These are phyloP conservation scores for Dissoconium aciculare DNA, from an alignment of 2,329 filamentous ascomycete genomes.

Conservation along the genomic window DNA sequence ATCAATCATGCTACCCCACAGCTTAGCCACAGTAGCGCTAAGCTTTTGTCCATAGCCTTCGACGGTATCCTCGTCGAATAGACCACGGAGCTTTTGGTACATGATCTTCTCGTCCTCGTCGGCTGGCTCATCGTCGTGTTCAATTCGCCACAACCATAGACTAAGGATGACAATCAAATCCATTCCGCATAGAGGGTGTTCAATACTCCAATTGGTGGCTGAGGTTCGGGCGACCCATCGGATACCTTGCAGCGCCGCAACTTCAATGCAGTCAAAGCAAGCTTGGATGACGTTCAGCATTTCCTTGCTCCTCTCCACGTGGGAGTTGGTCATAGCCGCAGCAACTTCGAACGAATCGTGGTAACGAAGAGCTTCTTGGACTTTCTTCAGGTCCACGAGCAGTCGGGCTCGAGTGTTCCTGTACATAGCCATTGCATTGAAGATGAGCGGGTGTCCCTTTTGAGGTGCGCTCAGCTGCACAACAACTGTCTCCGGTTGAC, in stretches of 20 bases:
- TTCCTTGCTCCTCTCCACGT: conserved; percentile 84
- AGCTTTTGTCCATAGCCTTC: conserved; percentile 69
- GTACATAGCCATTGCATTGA: conserved; percentile 96
- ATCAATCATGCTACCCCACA: conserved; percentile 97
- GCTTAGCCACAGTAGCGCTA: conserved; percentile 83
- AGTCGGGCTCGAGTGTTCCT: conserved; percentile 84
- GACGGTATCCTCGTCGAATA: conserved; percentile 83
- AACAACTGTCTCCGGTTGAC: conserved; percentile 76
- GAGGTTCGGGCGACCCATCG: conserved; percentile 97
- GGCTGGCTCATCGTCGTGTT: conserved; percentile 91
- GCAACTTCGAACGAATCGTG: conserved; percentile 96
- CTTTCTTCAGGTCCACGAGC: conserved; percentile 86
- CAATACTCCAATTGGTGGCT: conserved; percentile 96
- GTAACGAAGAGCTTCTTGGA: conserved; percentile 91
- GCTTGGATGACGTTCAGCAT: conserved; percentile 98
- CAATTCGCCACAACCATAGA: conserved; percentile 95
- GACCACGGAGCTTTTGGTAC: conserved; percentile 80
- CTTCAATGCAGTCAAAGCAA: conserved; percentile 96
- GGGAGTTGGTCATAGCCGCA: conserved; percentile 86
- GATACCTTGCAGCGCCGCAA: conserved; percentile 82
- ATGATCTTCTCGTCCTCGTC: conserved; percentile 71
- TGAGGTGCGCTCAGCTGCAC: conserved; percentile 87
- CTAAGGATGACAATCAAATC: conserved; percentile 97
- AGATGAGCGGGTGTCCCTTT: conserved; percentile 88
- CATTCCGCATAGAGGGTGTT: conserved; percentile 90